Evolutionary conservation across 768 basidiomycete species (phyloP).

Genomic region (Panaeolus cyanescens): DNA sequence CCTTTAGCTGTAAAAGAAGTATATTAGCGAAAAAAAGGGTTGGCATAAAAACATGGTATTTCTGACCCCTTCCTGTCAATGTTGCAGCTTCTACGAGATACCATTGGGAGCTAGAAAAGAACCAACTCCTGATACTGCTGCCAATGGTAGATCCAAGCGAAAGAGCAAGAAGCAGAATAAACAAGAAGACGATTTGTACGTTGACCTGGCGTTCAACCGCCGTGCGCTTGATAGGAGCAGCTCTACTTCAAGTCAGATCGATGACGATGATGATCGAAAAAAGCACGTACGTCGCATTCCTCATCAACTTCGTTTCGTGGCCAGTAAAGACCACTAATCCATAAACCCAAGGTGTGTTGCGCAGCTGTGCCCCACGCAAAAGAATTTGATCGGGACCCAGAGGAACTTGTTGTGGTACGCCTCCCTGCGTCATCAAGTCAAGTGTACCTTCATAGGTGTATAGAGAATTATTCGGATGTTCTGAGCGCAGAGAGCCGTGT

Average conservation of each 20-base stretch:
- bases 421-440: slow-evolving; percentile 57
- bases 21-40: neutral
- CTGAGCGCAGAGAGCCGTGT: slow-evolving; percentile 85
- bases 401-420: slow-evolving; percentile 79
- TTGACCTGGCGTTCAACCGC: slow-evolving; percentile 97
- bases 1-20: slow-evolving; percentile 52
- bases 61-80: slow-evolving; percentile 65
- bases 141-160: slow-evolving; percentile 93
- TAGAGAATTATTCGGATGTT: slow-evolving; percentile 96
- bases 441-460: slow-evolving; percentile 93
- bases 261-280: neutral
- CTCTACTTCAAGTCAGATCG: slow-evolving; percentile 43
- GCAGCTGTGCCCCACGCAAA: slow-evolving; percentile 90
- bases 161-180: slow-evolving; percentile 82
- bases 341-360: slow-evolving; percentile 97
- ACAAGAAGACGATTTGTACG: slow-evolving; percentile 92
- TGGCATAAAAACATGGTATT: slow-evolving; percentile 5
- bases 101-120: slow-evolving; percentile 87
- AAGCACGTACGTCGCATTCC: slow-evolving; percentile 87
- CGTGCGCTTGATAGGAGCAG: slow-evolving; percentile 95
- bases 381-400: slow-evolving; percentile 94
- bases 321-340: slow-evolving; percentile 94
- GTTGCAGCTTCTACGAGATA: slow-evolving; percentile 73
- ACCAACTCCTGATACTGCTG: slow-evolving; percentile 89
- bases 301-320: slow-evolving; percentile 98